Percentiles rank a stretch among this genome's conserved stretches.
These are phyloP conservation scores for Prunella vulgaris DNA, from an alignment of 257 asterid species.

Conservation along the genomic window DNA sequence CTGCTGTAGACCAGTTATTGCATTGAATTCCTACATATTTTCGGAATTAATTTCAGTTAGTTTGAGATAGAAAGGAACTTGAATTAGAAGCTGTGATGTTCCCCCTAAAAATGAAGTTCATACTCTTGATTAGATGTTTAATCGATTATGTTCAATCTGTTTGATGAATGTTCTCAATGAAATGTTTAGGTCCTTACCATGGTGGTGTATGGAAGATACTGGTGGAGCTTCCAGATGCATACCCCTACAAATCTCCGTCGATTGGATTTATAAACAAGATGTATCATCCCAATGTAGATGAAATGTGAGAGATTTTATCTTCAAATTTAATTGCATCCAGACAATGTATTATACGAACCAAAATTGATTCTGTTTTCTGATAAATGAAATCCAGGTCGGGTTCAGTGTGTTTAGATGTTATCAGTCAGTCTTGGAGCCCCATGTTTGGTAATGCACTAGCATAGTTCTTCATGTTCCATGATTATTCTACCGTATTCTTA, in stretches of 20 bases:
- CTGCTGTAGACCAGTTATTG: too few relatives aligned
- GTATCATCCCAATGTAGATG: conserved; percentile 97
- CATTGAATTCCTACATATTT: too few relatives aligned
- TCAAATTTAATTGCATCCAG: not conserved
- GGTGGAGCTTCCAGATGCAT: conserved; percentile 97
- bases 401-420: conserved; percentile 93
- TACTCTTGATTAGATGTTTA: not conserved
- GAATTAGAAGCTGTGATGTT: not conserved
- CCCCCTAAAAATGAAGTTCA: not conserved
- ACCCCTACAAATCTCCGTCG: conserved; percentile 97
- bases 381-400: conserved; percentile 72
- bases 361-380: conserved; percentile 1
- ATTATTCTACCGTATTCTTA: not conserved
- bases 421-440: conserved; percentile 99
- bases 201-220: conserved; percentile 95
- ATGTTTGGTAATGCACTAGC: conserved; percentile 73
- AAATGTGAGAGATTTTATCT: conserved; percentile 53
- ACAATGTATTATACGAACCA: not conserved
- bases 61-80: not conserved
- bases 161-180: conserved; percentile 20
- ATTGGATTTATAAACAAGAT: conserved; percentile 91
- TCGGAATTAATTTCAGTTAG: not conserved
- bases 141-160: not conserved
- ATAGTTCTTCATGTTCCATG: not conserved
- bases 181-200: conserved; percentile 72